A percentile compares a stretch with the other conserved stretches of the same genome.
Conservation (phyloP, 2,329 filamentous ascomycete genomes). For the Rutstroemia sp. region DNA sequence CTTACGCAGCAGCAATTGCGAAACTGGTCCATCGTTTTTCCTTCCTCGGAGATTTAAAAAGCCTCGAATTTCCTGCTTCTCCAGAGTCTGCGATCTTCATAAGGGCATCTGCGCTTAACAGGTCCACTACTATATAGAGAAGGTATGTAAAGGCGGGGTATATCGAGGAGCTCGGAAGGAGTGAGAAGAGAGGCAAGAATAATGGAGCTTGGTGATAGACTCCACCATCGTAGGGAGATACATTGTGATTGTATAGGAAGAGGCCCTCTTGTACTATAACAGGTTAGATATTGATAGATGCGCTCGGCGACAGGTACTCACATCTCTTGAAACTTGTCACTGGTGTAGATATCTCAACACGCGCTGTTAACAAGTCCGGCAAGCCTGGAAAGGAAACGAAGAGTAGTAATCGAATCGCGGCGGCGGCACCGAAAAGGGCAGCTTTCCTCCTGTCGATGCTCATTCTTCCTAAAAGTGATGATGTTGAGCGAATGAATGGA, state of each 20-base stretch:
- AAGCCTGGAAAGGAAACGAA: conserved; percentile 76
- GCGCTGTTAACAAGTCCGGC: conserved; percentile 76
- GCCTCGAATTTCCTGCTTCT: conserved; percentile 64
- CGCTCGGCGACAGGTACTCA: conserved; percentile 33
- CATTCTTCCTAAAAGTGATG: conserved; percentile 32
- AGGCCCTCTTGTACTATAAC: conserved; percentile 82
- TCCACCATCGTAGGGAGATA: conserved; percentile 94
- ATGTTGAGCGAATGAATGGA: conserved; percentile 17
- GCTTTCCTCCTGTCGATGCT: conserved; percentile 50
- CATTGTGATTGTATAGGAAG: conserved; percentile 92
- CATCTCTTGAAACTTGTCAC: conserved; percentile 97
- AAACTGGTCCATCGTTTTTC: conserved; percentile 66
- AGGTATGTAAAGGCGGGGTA: conserved; percentile 70
- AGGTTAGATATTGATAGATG: conserved; percentile 7
- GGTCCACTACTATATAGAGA: conserved; percentile 73
- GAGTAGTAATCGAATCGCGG: conserved; percentile 70
- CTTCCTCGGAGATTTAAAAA: conserved; percentile 73
- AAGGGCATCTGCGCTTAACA: conserved; percentile 75
- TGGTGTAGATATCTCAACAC: conserved; percentile 94
- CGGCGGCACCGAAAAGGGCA: conserved; percentile 67
- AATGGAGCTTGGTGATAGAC: conserved; percentile 78
- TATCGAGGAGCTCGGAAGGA: conserved; percentile 63
- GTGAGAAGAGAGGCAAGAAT: conserved; percentile 82
- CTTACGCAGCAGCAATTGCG: conserved; percentile 72
- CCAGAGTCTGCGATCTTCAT: conserved; percentile 74